A percentile compares a stretch with the other conserved stretches of the same genome.
phyloP scores from a whole-genome alignment of 768 basidiomycete species.

The Pleurotus salmoneostramineus region DNA sequence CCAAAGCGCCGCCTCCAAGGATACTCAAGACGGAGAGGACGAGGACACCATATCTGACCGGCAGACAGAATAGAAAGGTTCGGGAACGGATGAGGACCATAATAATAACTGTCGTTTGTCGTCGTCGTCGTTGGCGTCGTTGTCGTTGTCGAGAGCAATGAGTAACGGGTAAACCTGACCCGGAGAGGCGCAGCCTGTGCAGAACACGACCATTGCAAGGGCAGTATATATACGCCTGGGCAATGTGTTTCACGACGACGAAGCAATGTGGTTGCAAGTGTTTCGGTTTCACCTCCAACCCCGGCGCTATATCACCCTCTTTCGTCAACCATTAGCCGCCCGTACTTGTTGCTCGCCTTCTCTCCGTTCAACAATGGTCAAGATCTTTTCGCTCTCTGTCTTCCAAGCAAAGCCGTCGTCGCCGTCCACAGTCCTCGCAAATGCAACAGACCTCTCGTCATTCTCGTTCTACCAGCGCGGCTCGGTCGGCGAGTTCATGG shows the following conservation, averaged over 20 bases:
- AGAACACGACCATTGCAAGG: too few relatives aligned
- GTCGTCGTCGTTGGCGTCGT: neutral
- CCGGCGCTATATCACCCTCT: too few relatives aligned
- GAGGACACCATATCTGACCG: slow-evolving; percentile 55
- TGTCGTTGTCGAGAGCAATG: neutral
- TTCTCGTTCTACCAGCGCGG: slow-evolving; percentile 94
- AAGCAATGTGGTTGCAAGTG: neutral
- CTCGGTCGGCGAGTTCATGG: slow-evolving; percentile 87
- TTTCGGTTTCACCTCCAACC: too few relatives aligned
- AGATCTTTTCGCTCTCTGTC: slow-evolving; percentile 81
- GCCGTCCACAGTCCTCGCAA: slow-evolving; percentile 58
- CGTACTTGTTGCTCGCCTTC: neutral
- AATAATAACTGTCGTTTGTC: slow-evolving; percentile 5
- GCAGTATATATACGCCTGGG: too few relatives aligned
- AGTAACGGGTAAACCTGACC: slow-evolving; percentile 8
- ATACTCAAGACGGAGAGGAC: slow-evolving; percentile 40
- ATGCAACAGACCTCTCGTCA: slow-evolving; percentile 76
- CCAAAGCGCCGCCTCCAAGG: slow-evolving; percentile 38
- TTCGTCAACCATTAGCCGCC: neutral
- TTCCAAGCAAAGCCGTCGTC: slow-evolving; percentile 64
- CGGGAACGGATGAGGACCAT: slow-evolving; percentile 51
- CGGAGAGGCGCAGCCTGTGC: slow-evolving; percentile 7
- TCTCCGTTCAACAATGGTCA: slow-evolving; percentile 63
- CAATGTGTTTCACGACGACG: too few relatives aligned
- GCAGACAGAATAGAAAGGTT: slow-evolving; percentile 64